Evolutionary conservation across 495 filamentous ascomycete genomes (phyloP), one percentile per base, ranked within the genome.

Genomic region (Talaromyces ruber): DNA sequence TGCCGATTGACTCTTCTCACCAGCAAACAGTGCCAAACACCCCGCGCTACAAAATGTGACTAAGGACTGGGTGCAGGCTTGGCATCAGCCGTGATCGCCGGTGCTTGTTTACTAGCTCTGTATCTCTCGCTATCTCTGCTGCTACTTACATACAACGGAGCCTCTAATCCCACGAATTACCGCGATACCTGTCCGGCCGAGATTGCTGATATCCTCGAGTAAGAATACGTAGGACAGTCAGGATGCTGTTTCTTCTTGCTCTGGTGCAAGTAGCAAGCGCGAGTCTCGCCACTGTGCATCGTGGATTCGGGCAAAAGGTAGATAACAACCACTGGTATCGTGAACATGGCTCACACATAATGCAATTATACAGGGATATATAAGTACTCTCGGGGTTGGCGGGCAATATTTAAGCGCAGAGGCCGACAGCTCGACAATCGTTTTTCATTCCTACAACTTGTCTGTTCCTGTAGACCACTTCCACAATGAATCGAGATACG

Each of bases 401-500:
- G 24, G 28, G 11, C 16, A 26, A 5, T 26, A 28, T 26, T 11
- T 14, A 28, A 54, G 11, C 9, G 2, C 22, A 54, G 9, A n/a
- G 24, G 2, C 29, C 37, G 37, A 70, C 30, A 58, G 28, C 54
- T 34, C 34, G 32, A 16, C 54, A 30, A 25, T 4, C 3, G 67
- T 83, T 16, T 87, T 85, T 66, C 79, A 84, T 54, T 79, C 72
- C 14, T 77, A 86, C 73, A 86, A 84, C 65, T 70, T 92, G 65
- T 80, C 82, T 6, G 84, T 86, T 2, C 88, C 88, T 22, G 75
- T 91, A 34, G 88, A 92, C 72, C 87, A 91, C 66, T 92, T 90
- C 76, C 86, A 84, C 71, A 88, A 90, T 70, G 83, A 88, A 62
- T 79, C 83, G 8, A 69, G 71, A 51, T 91, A 91, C 66, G 85